Evolutionary conservation across 2,329 filamentous ascomycete genomes (phyloP), one percentile per base, ranked within the genome.

Genomic region (Penicillium brevicompactum): DNA sequence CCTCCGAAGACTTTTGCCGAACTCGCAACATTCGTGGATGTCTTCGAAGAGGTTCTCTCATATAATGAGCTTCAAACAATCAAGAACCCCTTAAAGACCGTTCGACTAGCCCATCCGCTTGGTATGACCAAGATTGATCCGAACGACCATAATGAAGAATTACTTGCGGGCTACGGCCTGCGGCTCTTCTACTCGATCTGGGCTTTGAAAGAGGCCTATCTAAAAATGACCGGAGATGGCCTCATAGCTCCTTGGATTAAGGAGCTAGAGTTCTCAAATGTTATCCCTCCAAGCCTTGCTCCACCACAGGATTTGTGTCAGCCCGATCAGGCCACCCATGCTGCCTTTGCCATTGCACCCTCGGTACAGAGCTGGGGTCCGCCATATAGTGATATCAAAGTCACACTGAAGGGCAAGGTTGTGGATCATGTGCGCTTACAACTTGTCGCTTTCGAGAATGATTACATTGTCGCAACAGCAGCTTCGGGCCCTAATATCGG

Each of bases 221-320:
- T 87, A 67, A 88, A 87, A 73, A 82, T 88, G 66, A 83, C 84
- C 4, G 85, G 85, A 6, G 85, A 87, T 65, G 85, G 84, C 0
- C 70, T 88, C 16, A 73, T 87, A 7, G 85, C 85, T 1, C 75
- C 77, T 2, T 87, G 85, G 85, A 73, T 87, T 32, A 77, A 78
- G 52, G 76, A 84, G 42, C 69, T 87, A 21, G 85, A 87, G 56
- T 88, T 88, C 62, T 76, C 76, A 55, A 76, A 84, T 52, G 85
- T 87, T 1, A 72, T 78, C 46, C 79, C 80, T 2, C 83, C 84
- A 8, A 64, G 61, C 2, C 60, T 64, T 2, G 57, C 66, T 5
- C 4, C 11, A 9, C 14, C 32, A 34, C 32, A 9, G 16, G 21
- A 4, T 1, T 41, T 6, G 41, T 3, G 34, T n/a, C 3, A 11